These are phyloP conservation scores for Moricandia moricandioides DNA, from an alignment of 345 rosid species.

Conservation along the genomic window DNA sequence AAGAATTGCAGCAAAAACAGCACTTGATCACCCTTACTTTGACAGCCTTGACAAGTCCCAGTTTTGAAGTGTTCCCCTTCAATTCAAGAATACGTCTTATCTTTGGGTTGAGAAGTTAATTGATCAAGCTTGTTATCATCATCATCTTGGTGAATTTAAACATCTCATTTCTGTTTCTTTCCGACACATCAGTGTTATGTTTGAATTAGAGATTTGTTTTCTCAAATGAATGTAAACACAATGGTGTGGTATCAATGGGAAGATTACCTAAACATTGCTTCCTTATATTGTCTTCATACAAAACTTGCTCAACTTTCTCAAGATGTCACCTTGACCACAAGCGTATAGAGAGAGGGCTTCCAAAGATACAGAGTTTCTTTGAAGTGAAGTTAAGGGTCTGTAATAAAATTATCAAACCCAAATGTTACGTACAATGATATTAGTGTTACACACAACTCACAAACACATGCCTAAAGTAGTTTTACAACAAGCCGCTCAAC, in stretches of 20 bases:
- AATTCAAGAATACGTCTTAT: not conserved
- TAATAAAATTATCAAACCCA: conserved; percentile 17
- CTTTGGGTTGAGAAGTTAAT: not conserved
- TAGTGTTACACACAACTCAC: conserved; percentile 22
- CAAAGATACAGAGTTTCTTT: not conserved
- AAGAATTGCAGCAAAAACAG: conserved; percentile 87
- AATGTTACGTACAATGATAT: conserved; percentile 23
- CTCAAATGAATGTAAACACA: not conserved
- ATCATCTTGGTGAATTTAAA: conserved; percentile 52
- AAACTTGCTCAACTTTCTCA: not conserved
- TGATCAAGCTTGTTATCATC: conserved; percentile 39
- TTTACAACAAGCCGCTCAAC: conserved; percentile 21
- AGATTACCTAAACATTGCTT: not conserved
- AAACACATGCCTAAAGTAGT: conserved; percentile 19
- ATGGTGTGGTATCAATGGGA: not conserved
- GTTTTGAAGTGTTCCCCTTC: conserved; percentile 45
- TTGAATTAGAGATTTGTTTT: conserved; percentile 9
- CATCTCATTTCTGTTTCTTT: not conserved
- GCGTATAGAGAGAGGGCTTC: not conserved
- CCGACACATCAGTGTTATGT: conserved; percentile 5
- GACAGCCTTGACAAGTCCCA: conserved; percentile 94
- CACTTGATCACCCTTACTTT: conserved; percentile 86
- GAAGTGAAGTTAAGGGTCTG: not conserved
- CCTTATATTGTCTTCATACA: not conserved
- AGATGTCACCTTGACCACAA: not conserved